phyloP scores from a whole-genome alignment of 129 eudicot species.

The Chrysanthemum lavandulifolium region DNA sequence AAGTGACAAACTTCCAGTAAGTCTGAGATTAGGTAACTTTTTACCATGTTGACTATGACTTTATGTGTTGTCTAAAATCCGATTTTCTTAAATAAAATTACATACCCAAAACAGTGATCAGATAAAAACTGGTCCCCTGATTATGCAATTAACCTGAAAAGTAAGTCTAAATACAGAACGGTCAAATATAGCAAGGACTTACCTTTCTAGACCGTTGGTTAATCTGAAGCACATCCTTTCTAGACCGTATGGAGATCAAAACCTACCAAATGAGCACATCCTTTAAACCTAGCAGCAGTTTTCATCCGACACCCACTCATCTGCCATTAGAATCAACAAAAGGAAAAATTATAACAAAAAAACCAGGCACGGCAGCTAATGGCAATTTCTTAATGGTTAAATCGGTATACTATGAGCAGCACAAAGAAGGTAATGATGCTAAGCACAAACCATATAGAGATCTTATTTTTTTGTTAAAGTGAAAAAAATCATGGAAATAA shows the following conservation, averaged over 20 bases:
- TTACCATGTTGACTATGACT: too few relatives aligned
- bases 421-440: background rate
- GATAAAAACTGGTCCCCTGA: too few relatives aligned
- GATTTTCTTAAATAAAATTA: too few relatives aligned
- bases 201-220: conserved; percentile 72
- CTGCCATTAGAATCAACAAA: conserved; percentile 33
- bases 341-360: background rate
- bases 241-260: conserved; percentile 70
- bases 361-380: background rate
- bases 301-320: conserved; percentile 78
- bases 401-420: background rate
- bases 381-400: background rate
- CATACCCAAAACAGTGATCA: too few relatives aligned
- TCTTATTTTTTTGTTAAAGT: too few relatives aligned
- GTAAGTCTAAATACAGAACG: background rate
- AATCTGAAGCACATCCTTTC: conserved; percentile 63
- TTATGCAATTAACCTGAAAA: background rate
- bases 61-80: too few relatives aligned
- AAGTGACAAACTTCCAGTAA: too few relatives aligned
- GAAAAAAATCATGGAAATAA: too few relatives aligned
- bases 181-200: conserved; percentile 22
- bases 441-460: background rate
- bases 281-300: conserved; percentile 64
- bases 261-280: conserved; percentile 64
- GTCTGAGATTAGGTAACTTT: too few relatives aligned